Evolutionary conservation across 495 filamentous ascomycete species (phyloP).

Genomic region (Tirmania nivea): DNA sequence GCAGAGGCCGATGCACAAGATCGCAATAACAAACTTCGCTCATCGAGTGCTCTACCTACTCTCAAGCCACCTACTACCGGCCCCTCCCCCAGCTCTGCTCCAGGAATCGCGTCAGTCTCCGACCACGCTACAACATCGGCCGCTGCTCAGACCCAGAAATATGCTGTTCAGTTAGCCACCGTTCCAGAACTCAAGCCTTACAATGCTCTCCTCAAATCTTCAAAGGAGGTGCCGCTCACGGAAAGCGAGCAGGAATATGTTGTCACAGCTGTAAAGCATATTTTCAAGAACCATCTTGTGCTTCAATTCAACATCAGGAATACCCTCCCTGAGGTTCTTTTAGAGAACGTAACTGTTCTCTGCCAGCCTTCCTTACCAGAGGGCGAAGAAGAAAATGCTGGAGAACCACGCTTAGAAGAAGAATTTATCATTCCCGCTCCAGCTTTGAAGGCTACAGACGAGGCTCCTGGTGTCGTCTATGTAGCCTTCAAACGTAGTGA

Average conservation of each 20-base stretch:
- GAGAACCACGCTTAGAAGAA: slow-evolving; percentile 35
- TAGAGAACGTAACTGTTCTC: slow-evolving; percentile 77
- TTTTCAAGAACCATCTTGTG: slow-evolving; percentile 92
- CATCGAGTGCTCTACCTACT: slow-evolving; percentile 65
- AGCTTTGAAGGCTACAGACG: slow-evolving; percentile 46
- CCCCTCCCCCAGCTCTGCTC: slow-evolving; percentile 36
- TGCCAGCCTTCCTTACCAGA: slow-evolving; percentile 72
- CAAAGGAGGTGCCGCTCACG: slow-evolving; percentile 64
- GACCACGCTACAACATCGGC: slow-evolving; percentile 45
- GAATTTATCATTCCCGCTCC: slow-evolving; percentile 84
- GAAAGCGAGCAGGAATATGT: slow-evolving; percentile 97
- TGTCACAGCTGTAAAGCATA: slow-evolving; percentile 79
- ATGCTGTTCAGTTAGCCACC: slow-evolving; percentile 61
- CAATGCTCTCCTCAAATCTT: slow-evolving; percentile 76
- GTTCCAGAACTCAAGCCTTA: slow-evolving; percentile 81
- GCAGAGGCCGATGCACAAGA: slow-evolving; percentile 97
- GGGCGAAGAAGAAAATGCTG: slow-evolving; percentile 34
- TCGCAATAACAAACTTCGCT: slow-evolving; percentile 66
- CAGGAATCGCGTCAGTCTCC: slow-evolving; percentile 52
- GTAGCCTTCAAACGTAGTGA: slow-evolving; percentile 72
- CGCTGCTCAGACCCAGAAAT: slow-evolving; percentile 28
- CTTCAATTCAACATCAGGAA: slow-evolving; percentile 97
- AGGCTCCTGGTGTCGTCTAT: slow-evolving; percentile 67
- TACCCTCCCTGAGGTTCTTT: slow-evolving; percentile 69
- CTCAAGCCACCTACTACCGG: slow-evolving; percentile 80